Base-by-base conservation (phyloP, 2,329 filamentous ascomycete genomes). In the Penicillium sp. region DNA sequence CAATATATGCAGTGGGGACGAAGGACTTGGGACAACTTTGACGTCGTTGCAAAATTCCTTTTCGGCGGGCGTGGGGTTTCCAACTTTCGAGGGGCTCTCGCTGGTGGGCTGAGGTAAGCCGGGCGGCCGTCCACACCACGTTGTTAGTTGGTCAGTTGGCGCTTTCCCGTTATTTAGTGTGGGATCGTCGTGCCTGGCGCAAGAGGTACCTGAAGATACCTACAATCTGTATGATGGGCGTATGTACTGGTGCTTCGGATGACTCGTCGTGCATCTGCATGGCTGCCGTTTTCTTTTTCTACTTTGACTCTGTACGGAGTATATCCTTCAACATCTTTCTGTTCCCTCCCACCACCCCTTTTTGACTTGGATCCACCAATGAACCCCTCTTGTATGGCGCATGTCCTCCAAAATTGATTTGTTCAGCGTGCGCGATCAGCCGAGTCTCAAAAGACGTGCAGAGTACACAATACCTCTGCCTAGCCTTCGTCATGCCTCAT, bases 41-140 rank as follows among this genome's bases (percentile, higher is more conserved):
- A 60, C 62, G 62, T 65, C 57, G 66, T 69, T 70, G 67, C 66
- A 73, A 74, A 71, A 68, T 71, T 73, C 69, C 67, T 37, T 51
- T 51, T 51, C 22, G 14, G 19, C 69, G 70, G 70, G 70, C 67
- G 70, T 73, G 71, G 71, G 69, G 71, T 67, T 51, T 31, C 31
- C 31, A 31, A 31, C 31, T 31, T 31, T 51, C 62, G 67, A 60
- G 60, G 65, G 59, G 63, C 60, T 67, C 58, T 50, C 33, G 24
- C 44, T 49, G 49, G 62, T 63, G 55, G 55, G 70, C 68, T 72
- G 70, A 72, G 66, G 69, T 73, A 73, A 73, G 65, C 31, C 31
- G 9, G 31, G 9, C 31, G 6, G 31, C 69, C 59, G 41, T 36
- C 50, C 36, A 35, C 53, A 31, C 24, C 24, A 27, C 24, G 47